Evolutionary conservation across 441 rosid species (phyloP), one percentile per base, ranked within the genome.

Genomic region (Populus hybrid): DNA sequence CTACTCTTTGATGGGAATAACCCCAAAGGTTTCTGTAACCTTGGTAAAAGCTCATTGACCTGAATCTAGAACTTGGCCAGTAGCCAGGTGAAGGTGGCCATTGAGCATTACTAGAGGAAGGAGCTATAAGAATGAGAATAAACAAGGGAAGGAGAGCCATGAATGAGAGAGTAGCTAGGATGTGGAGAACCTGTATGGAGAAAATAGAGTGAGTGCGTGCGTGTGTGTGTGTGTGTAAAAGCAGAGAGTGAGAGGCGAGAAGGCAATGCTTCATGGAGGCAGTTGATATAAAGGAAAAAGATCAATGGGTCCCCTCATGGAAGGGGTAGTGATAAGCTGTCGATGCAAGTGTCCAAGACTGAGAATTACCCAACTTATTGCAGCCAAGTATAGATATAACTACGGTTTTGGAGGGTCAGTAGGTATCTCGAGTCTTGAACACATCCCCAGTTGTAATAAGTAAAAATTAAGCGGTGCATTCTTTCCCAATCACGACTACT

Each of bases 1-100:
- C 90, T 53, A 80, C 80, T 50, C 88, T 85, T 82, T 92, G 96
- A 82, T 95, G 99, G 45, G 87, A 85, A 72, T 92, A 91, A 70
- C 98, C 99, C 99, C 98, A 95, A 10, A 95, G 94, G 76, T 89
- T 93, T 76, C 78, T 90, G 78, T 86, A 92, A 0, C 98, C 97
- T 36, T 89, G 77, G 77, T 87, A 86, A 76, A 92, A 95, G 87
- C 86, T 90, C 83, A 90, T 68, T 24, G 97, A 75, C 80, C 81
- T 83, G 87, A 93, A 88, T 84, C 82, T 91, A 21, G 96, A 76
- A 83, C 97, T 95, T 72, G 98, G 99, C 94, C 93, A 88, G 82
- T 92, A 93, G 53, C 96, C 99, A 76, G 99, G 99, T 71, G 94
- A 87, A 64, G 98, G 97, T 28, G 94, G 96, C 93, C 90, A 84